Percentiles rank a stretch among this genome's conserved stretches.
Evolutionary conservation across 2,329 filamentous ascomycete species (phyloP).

Genomic region (Colletotrichum endophyticum): DNA sequence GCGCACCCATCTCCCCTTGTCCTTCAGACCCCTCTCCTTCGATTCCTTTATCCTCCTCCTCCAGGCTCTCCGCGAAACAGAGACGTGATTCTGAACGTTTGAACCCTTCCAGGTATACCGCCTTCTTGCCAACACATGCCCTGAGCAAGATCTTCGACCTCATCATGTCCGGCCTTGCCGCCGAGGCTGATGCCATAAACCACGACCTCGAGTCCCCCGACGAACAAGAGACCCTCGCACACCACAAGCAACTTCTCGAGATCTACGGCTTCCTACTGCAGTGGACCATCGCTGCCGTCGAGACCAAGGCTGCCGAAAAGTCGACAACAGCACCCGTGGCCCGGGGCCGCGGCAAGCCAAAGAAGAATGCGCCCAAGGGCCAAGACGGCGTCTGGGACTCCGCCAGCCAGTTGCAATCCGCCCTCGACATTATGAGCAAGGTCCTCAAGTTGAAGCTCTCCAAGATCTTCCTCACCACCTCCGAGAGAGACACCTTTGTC

Average conservation of each 20-base stretch:
- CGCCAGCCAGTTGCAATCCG: constrained; percentile 82
- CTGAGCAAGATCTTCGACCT: constrained; percentile 94
- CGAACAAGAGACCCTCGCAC: constrained; percentile 83
- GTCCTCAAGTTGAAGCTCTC: constrained; percentile 90
- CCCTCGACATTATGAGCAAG: constrained; percentile 94
- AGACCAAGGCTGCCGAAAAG: constrained; percentile 92
- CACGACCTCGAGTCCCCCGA: constrained; percentile 84
- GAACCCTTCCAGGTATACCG: constrained; percentile 75
- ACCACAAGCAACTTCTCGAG: constrained; percentile 91
- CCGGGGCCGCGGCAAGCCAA: constrained; percentile 76
- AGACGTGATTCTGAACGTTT: constrained; percentile 59
- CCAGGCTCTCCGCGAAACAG: constrained; percentile 18
- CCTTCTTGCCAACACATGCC: constrained; percentile 78
- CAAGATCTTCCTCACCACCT: constrained; percentile 94
- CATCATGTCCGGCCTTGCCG: constrained; percentile 82
- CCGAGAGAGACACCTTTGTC: constrained; percentile 94
- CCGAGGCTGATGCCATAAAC: constrained; percentile 85
- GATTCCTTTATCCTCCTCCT: constrained; percentile 30
- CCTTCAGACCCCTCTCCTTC: constrained; percentile 25
- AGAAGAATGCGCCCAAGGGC: constrained; percentile 69
- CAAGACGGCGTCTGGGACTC: constrained; percentile 90
- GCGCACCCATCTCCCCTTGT: constrained; percentile 62
- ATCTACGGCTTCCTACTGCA: constrained; percentile 93
- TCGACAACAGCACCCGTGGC: constrained; percentile 73
- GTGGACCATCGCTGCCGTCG: constrained; percentile 94